Base-by-base conservation (phyloP, 2,329 filamentous ascomycete genomes). In the Aspergillus fischeri region DNA sequence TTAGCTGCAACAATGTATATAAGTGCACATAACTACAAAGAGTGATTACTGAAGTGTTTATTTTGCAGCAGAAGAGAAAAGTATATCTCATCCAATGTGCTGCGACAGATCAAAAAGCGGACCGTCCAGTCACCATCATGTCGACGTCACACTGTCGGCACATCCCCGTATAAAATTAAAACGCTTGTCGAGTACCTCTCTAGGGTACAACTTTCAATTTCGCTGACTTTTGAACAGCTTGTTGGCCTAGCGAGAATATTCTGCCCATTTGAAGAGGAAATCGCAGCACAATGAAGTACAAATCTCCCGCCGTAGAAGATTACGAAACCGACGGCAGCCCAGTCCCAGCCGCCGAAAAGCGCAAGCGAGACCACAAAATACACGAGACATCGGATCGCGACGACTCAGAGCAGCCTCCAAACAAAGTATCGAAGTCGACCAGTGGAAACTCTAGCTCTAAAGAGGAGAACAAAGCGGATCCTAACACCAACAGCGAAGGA, bases 291-390 rank as follows among this genome's bases (percentile, higher is more conserved):
- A 65, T 65, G 61, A 63, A 60, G 47, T 65, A 66, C 56, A 59
- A 63, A 53, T 47, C 58, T 7, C 64, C 64, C 4, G 32, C 59
- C 11, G 63, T 66, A 17, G 63, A 66, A 56, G 61, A 64, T 29
- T 58, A 56, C 4, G 63, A 64, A n/a, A 59, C 59, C 4, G 63
- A 64, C 51, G 54, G 56, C 29, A 51, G 41, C 56, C 25, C 56
- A 53, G 7, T 45, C 56, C 6, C 41, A 53, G 45, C 2, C 51
- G 24, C 51, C 10, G 51, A 53, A 4, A 66, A 66, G 56, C 63
- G 64, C 51, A 66, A 66, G 48, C 55, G 56, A 41, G 52, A 49
- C 14, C 50, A 58, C 44, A 54, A 59, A 42, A 5, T 21, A 24
- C 14, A 21, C 28, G 6, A n/a, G 41, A 14, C 21, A 47, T 47